phyloP scores from a whole-genome alignment of 2,329 filamentous ascomycete species.

The Talaromyces sp. region DNA sequence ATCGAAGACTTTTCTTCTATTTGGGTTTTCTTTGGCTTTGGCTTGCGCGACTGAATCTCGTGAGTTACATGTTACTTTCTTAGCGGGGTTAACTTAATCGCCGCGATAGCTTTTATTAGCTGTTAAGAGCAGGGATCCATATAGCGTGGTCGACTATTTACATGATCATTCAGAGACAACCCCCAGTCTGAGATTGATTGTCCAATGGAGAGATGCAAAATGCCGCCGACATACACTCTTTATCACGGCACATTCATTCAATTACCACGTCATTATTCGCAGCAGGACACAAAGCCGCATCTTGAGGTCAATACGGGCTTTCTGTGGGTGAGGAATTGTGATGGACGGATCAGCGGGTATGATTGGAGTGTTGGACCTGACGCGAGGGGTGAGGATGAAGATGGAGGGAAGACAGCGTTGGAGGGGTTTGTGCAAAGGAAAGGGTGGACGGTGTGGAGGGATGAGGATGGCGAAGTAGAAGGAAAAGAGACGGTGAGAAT shows the following conservation, averaged over 20 bases:
- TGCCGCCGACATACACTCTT: constrained; percentile 35
- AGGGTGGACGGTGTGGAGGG: constrained; percentile 30
- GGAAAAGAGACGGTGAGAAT: constrained; percentile 28
- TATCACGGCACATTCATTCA: constrained; percentile 63
- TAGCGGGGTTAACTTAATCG: no score
- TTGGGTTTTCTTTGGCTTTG: neutral
- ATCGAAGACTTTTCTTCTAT: neutral
- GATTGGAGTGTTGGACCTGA: constrained; percentile 30
- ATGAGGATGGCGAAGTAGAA: constrained; percentile 20
- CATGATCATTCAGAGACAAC: no score
- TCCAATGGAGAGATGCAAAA: no score
- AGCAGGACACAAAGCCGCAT: constrained; percentile 48
- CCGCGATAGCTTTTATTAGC: no score
- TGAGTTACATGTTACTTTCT: no score
- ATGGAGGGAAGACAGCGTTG: constrained; percentile 18
- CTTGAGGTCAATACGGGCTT: constrained; percentile 50
- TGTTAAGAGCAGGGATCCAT: no score
- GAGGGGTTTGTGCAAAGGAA: constrained; percentile 28
- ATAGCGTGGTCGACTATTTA: no score
- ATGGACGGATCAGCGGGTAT: constrained; percentile 34
- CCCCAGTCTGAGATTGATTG: no score
- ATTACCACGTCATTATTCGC: constrained; percentile 38
- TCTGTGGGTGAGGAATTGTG: constrained; percentile 34
- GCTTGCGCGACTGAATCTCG: neutral
- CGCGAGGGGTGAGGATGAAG: neutral